Evolutionary conservation across 108 stramenopile species (phyloP).

Genomic region (Cyclotella sp.): DNA sequence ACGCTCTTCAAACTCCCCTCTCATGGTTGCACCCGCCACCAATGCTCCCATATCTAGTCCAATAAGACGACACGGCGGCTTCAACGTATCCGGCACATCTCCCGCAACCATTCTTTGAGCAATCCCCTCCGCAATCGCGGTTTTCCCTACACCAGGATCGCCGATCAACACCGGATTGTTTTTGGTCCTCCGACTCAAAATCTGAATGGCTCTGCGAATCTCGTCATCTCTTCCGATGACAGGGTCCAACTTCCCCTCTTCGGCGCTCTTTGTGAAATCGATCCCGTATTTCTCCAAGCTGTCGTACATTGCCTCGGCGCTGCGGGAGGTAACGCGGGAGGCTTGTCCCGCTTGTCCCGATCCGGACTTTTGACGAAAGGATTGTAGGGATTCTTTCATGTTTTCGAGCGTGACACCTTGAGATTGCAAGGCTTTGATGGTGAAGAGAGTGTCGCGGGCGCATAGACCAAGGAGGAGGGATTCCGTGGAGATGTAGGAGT

Average conservation of each 20-base stretch:
- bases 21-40: conserved; percentile 97
- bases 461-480: conserved; percentile 69
- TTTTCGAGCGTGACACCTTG: conserved; percentile 65
- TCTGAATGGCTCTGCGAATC: conserved; percentile 96
- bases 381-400: conserved; percentile 59
- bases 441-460: conserved; percentile 72
- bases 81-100: conserved; percentile 86
- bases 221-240: conserved; percentile 99
- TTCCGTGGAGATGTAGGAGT: conserved; percentile 86
- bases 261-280: conserved; percentile 93
- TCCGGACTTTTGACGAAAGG: conserved; percentile 61
- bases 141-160: conserved; percentile 98
- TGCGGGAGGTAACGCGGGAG: conserved; percentile 56
- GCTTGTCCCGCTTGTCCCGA: conserved; percentile 26
- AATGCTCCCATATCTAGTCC: conserved; percentile 97
- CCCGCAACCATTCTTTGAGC: conserved; percentile 90
- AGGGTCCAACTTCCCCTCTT: conserved; percentile 91
- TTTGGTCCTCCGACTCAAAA: conserved; percentile 96
- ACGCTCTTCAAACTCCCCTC: conserved; percentile 99
- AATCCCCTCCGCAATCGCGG: conserved; percentile 97
- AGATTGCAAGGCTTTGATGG: conserved; percentile 58
- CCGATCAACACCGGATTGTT: conserved; percentile 99
- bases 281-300: conserved; percentile 94
- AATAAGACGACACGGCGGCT: conserved; percentile 83
- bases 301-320: conserved; percentile 93